A percentile compares a stretch with the other conserved stretches of the same genome.
Evolutionary conservation across 164 flowering plant species (phyloP).

Genomic region (Stephania japonica): DNA sequence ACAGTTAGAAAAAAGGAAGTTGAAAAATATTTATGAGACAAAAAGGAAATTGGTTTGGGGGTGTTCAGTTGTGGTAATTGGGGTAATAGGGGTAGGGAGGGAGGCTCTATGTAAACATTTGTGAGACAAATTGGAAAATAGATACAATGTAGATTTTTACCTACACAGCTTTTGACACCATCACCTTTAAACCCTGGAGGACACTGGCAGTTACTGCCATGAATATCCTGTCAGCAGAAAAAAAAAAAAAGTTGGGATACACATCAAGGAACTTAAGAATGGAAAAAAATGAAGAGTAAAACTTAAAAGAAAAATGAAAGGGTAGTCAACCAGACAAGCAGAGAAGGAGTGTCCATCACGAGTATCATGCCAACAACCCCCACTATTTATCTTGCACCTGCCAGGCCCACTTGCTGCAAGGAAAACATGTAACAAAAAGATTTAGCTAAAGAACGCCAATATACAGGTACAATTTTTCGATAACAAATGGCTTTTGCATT

Average conservation of each 20-base stretch:
- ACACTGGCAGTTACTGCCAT: conserved; percentile 55
- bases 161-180: conserved; percentile 77
- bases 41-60: neutral
- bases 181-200: conserved; percentile 88
- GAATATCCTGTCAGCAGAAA: conserved; percentile 40
- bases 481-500: too few relatives aligned
- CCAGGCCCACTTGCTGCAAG: conserved; percentile 90
- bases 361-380: conserved; percentile 93
- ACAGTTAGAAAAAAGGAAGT: neutral
- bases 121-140: too few relatives aligned
- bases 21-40: neutral
- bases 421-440: neutral
- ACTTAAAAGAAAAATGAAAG: neutral
- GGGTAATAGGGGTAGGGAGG: too few relatives aligned
- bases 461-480: neutral
- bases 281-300: neutral
- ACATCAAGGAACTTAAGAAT: too few relatives aligned
- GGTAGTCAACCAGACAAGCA: conserved; percentile 69
- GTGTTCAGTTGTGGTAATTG: too few relatives aligned
- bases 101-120: too few relatives aligned
- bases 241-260: conserved; percentile 11
- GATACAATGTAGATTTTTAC: conserved; percentile 31
- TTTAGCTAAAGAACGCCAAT: neutral
- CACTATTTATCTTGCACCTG: conserved; percentile 81
- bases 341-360: conserved; percentile 58